These are phyloP conservation scores for Bromus sterilis DNA, from an alignment of 176 grass and related monocot species.

Conservation along the genomic window DNA sequence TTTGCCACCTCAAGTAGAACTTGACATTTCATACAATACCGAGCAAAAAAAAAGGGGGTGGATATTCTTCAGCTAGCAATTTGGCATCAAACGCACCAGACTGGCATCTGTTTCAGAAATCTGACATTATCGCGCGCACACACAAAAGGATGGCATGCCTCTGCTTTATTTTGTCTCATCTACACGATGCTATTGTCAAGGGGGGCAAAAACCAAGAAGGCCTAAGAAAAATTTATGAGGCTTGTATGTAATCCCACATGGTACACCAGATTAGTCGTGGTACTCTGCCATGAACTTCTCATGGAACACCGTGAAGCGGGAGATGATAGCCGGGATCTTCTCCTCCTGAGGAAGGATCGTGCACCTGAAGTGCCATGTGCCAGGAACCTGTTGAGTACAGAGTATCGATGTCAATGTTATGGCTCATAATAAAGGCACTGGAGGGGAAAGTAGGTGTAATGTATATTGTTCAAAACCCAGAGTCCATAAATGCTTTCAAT, in stretches of 20 bases:
- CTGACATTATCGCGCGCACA: neutral
- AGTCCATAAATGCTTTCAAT: neutral
- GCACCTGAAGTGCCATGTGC: conserved; percentile 96
- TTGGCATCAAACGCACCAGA: neutral
- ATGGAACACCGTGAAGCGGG: conserved; percentile 68
- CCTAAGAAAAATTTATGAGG: neutral
- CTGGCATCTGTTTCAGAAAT: neutral
- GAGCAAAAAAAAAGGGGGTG: neutral
- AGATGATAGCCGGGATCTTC: conserved; percentile 79
- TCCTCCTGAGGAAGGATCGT: conserved; percentile 97
- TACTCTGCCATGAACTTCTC: conserved; percentile 77
- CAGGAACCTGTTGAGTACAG: conserved; percentile 50
- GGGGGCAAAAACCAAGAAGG: neutral
- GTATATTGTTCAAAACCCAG: neutral
- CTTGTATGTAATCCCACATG: neutral
- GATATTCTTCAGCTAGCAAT: neutral
- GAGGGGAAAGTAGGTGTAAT: neutral
- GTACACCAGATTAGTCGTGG: conserved; percentile 26
- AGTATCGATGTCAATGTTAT: neutral
- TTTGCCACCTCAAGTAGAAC: no score
- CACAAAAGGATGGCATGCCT: neutral
- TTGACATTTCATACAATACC: neutral
- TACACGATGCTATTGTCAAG: neutral
- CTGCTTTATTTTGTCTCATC: conserved; percentile 23
- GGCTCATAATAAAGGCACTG: neutral